Percentiles rank a stretch among this genome's conserved stretches.
Conservation (phyloP, 2,329 filamentous ascomycete species). For the Sphaerulina populicola region DNA sequence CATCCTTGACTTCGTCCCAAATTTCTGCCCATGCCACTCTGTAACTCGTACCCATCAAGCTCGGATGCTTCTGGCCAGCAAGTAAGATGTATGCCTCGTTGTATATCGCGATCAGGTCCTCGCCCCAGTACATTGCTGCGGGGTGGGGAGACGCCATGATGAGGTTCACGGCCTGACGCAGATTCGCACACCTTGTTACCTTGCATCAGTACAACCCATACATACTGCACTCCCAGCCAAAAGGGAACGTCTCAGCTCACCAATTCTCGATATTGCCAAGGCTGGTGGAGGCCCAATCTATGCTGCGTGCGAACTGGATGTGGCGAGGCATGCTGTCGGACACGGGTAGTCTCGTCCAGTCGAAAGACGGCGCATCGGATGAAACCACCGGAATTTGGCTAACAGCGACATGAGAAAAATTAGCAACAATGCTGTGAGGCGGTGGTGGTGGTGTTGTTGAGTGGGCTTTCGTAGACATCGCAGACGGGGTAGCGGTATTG, state of each 20-base stretch:
- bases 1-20: constrained; percentile 60
- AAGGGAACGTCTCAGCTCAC: constrained; percentile 48
- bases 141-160: constrained; percentile 68
- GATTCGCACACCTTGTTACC: too few species aligned
- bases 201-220: too few species aligned
- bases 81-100: constrained; percentile 64
- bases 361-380: constrained; percentile 51
- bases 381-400: constrained; percentile 25
- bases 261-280: constrained; percentile 69
- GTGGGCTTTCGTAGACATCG: constrained; percentile 10
- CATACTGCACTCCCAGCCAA: too few species aligned
- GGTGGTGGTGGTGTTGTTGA: constrained; percentile 2
- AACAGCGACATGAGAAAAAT: constrained; percentile 13
- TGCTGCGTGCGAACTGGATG: constrained; percentile 61
- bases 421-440: constrained; percentile 13
- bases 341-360: constrained; percentile 68
- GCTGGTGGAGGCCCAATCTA: constrained; percentile 65
- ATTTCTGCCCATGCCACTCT: constrained; percentile 61
- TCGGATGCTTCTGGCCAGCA: constrained; percentile 68
- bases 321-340: constrained; percentile 58
- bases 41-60: constrained; percentile 65
- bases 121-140: constrained; percentile 28
- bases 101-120: constrained; percentile 58
- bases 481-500: constrained; percentile 13
- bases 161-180: constrained; percentile 44